These are phyloP conservation scores for Nothophoma quercina DNA, from an alignment of 2,329 filamentous ascomycete species.

Conservation along the genomic window DNA sequence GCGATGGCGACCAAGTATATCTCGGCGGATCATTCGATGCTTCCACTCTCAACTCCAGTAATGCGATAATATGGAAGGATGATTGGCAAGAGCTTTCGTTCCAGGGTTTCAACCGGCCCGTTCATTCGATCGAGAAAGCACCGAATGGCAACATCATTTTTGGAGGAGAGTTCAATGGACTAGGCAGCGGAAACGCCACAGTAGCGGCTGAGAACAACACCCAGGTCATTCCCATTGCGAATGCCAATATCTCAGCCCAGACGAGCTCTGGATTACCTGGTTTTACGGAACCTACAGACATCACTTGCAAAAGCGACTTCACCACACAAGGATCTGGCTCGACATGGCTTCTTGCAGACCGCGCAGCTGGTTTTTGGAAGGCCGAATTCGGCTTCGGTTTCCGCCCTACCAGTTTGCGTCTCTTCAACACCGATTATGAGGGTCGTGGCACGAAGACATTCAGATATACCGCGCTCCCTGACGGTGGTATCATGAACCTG, in stretches of 20 bases:
- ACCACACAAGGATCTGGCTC: constrained; percentile 71
- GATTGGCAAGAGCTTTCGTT: constrained; percentile 84
- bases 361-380: constrained; percentile 80
- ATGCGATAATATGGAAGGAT: constrained; percentile 83
- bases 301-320: constrained; percentile 78
- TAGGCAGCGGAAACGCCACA: constrained; percentile 85
- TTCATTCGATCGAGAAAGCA: constrained; percentile 82
- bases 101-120: constrained; percentile 91
- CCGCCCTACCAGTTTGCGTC: constrained; percentile 81
- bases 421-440: constrained; percentile 86
- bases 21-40: too few species aligned
- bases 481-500: constrained; percentile 94
- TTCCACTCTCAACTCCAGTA: constrained; percentile 87
- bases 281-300: constrained; percentile 78
- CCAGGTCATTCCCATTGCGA: constrained; percentile 83
- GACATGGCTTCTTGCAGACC: constrained; percentile 83
- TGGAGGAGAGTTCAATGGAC: constrained; percentile 85
- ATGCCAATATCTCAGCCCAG: constrained; percentile 74
- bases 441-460: constrained; percentile 89
- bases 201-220: constrained; percentile 71
- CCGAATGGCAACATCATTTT: constrained; percentile 88
- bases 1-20: constrained; percentile 87
- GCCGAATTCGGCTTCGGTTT: constrained; percentile 86
- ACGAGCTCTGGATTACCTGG: constrained; percentile 68
- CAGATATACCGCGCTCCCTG: constrained; percentile 82